Base-by-base conservation (phyloP, 805 yeast species). In the Lachancea waltii region DNA sequence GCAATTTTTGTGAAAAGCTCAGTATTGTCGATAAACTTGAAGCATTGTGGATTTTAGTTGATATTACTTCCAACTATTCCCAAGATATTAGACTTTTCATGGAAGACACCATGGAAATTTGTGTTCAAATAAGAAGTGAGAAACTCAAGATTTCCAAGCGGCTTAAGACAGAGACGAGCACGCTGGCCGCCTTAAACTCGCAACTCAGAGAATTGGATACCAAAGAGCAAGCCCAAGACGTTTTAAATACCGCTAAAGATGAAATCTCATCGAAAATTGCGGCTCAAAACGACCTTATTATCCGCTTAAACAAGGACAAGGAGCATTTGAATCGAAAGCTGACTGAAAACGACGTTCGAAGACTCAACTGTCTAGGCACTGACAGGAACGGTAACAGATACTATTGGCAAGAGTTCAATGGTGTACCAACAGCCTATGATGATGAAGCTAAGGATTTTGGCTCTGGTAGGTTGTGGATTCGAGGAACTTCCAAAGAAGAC, bases 321-420 rank as follows among this genome's bases (percentile, higher is more conserved):
- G 64, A 65, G 28, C 67, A 68, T 25, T 61, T 78, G 13, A 95
- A 85, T 49, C 70, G 66, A 43, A 68, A 75, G 41, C 64, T 92
- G 17, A 70, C 71, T 32, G 86, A 80, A 48, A 63, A 77, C 34
- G 95, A 89, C 51, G 70, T 81, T 43, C 95, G 86, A 55, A 64
- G 97, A 41, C 70, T 87, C 33, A 73, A 74, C 38, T 68, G 76
- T 21, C 64, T 92, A 19, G 98, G 98, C 2, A 72, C 78, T 42
- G 98, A 92, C 59, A 66, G 95, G 35, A 73, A 75, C 42, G 87
- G 69, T 58, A 92, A 92, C 63, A 69, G 89, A 47, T 92, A 90
- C 58, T 92, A 95, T 95, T 92, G 95, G 95, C 78, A 87, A 54
- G 97, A 90, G 53, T 70, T 71, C 45, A 81, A 82, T 53, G 98